Conservation (phyloP, 768 basidiomycete species). For the Mycena epipterygia region DNA sequence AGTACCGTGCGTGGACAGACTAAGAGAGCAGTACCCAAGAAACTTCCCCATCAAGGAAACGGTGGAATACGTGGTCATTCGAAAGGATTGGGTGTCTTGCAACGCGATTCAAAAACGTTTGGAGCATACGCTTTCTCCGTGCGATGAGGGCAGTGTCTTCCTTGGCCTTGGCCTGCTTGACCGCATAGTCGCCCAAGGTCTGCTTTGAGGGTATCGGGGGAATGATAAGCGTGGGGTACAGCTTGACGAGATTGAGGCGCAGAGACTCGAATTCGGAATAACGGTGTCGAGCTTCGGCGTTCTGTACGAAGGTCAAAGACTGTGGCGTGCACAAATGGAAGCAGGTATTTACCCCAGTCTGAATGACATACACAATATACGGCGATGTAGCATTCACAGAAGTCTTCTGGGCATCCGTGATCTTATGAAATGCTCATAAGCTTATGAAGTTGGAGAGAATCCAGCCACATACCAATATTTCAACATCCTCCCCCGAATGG, state of each 20-base stretch:
- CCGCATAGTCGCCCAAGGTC: slow-evolving; percentile 94
- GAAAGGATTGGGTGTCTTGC: slow-evolving; percentile 95
- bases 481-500: slow-evolving; percentile 86
- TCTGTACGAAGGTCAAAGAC: slow-evolving; percentile 59
- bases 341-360: slow-evolving; percentile 75
- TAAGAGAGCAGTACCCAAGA: slow-evolving; percentile 79
- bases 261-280: slow-evolving; percentile 99
- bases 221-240: slow-evolving; percentile 97
- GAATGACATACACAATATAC: slow-evolving; percentile 96
- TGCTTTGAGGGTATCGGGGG: slow-evolving; percentile 99
- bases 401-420: slow-evolving; percentile 96
- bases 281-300: slow-evolving; percentile 85
- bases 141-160: slow-evolving; percentile 95
- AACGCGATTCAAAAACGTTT: slow-evolving; percentile 93
- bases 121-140: slow-evolving; percentile 92
- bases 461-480: slow-evolving; percentile 73
- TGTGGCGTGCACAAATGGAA: not conserved
- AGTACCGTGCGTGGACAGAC: slow-evolving; percentile 2
- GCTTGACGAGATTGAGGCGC: slow-evolving; percentile 81
- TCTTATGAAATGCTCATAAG: slow-evolving; percentile 64
- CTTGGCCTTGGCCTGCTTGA: slow-evolving; percentile 96
- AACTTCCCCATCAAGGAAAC: slow-evolving; percentile 95
- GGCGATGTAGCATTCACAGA: slow-evolving; percentile 87
- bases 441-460: not conserved
- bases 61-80: slow-evolving; percentile 95